Conservation (phyloP, 2,329 filamentous ascomycete genomes). For the Fusarium ambrosium region DNA sequence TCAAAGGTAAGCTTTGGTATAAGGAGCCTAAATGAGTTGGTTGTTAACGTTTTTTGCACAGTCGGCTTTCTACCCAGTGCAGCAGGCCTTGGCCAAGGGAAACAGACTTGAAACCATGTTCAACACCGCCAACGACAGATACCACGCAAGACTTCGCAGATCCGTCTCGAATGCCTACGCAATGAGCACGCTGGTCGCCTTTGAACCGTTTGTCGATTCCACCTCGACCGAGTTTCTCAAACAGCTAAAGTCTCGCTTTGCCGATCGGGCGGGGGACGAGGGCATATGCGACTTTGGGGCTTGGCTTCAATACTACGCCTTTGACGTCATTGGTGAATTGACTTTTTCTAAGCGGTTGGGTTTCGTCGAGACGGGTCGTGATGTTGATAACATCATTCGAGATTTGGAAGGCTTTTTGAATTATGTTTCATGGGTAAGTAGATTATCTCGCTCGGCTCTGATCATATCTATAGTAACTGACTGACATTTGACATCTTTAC, state of each 20-base stretch:
- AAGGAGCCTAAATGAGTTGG: not conserved
- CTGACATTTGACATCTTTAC: not conserved
- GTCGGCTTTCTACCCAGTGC: slow-evolving; percentile 48
- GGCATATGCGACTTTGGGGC: slow-evolving; percentile 67
- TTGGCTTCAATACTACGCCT: slow-evolving; percentile 85
- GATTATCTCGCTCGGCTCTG: not conserved
- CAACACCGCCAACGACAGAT: slow-evolving; percentile 54
- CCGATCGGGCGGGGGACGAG: not conserved
- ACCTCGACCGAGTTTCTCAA: slow-evolving; percentile 38
- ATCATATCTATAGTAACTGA: not conserved
- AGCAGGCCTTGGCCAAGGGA: slow-evolving; percentile 48
- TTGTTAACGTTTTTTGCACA: not conserved
- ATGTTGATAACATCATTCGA: slow-evolving; percentile 78
- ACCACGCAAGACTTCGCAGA: slow-evolving; percentile 57
- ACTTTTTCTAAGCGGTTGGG: slow-evolving; percentile 81
- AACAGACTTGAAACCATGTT: slow-evolving; percentile 51
- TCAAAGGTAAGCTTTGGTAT: slow-evolving; percentile 3
- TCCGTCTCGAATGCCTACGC: slow-evolving; percentile 56
- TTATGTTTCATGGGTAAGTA: slow-evolving; percentile 74
- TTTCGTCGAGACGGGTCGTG: slow-evolving; percentile 78
- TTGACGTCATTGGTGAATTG: slow-evolving; percentile 83
- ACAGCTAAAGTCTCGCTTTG: slow-evolving; percentile 25
- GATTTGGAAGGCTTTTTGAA: slow-evolving; percentile 74
- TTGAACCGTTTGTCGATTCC: slow-evolving; percentile 54
- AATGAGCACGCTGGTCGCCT: slow-evolving; percentile 56